Evolutionary conservation across 371 early-diverging fungal genomes (phyloP).

Genomic region (Syncephalastrum sp.): DNA sequence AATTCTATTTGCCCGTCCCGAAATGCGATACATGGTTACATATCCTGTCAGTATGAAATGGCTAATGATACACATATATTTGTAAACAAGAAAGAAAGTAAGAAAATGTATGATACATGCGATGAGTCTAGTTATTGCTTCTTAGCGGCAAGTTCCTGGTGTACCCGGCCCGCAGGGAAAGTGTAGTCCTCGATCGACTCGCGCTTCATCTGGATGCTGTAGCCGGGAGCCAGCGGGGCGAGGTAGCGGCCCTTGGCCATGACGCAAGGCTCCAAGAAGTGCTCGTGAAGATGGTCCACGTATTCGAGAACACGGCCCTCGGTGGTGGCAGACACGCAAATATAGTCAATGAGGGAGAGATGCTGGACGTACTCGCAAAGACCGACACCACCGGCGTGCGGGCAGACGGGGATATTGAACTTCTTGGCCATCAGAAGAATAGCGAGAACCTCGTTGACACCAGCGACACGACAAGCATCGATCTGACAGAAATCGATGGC

Average conservation of each 20-base stretch:
- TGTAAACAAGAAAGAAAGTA: too few relatives aligned
- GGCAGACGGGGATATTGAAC: constrained; percentile 50
- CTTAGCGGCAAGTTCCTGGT: constrained; percentile 15
- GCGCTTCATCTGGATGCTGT: constrained; percentile 50
- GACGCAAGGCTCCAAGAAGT: constrained; percentile 46
- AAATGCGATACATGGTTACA: too few relatives aligned
- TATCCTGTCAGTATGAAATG: too few relatives aligned
- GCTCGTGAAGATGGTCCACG: constrained; percentile 53
- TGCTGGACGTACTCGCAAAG: constrained; percentile 53
- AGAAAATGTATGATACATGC: neutral
- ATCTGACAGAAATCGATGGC: constrained; percentile 57
- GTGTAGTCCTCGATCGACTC: constrained; percentile 49
- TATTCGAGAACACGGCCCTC: constrained; percentile 47
- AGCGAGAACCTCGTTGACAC: constrained; percentile 51
- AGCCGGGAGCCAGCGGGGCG: constrained; percentile 43
- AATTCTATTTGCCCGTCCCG: too few relatives aligned
- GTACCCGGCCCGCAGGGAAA: constrained; percentile 44
- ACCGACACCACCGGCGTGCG: constrained; percentile 53
- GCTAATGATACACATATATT: too few relatives aligned
- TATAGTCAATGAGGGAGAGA: constrained; percentile 51
- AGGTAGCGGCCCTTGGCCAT: constrained; percentile 41
- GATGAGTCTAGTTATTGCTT: neutral
- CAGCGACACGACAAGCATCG: constrained; percentile 51
- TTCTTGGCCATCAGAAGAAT: constrained; percentile 53
- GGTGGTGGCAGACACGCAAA: constrained; percentile 45